These are phyloP conservation scores for Fusarium annulatum DNA, from an alignment of 2,329 filamentous ascomycete genomes.

Conservation along the genomic window DNA sequence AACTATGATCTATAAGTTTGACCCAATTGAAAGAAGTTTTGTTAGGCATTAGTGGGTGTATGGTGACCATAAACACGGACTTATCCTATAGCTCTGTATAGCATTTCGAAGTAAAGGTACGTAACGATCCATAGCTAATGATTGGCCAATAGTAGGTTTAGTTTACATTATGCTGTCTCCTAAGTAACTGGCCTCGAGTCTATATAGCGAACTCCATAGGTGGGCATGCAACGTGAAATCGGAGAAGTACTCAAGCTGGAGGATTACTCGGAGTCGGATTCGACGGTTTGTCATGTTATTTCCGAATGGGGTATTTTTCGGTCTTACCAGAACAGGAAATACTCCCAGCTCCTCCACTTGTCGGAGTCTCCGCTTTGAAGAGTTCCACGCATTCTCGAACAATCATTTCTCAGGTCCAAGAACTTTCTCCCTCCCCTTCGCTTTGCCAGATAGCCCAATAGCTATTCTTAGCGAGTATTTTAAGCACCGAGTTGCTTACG, in stretches of 20 bases:
- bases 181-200: rapidly evolving
- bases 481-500: background rate
- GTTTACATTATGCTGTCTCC: rapidly evolving
- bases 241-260: background rate
- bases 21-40: background rate
- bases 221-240: background rate
- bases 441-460: background rate
- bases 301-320: background rate
- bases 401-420: background rate
- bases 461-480: background rate
- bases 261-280: background rate
- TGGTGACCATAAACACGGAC: too few species aligned
- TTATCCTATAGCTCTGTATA: rapidly evolving
- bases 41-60: background rate
- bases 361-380: background rate
- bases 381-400: background rate
- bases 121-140: rapidly evolving
- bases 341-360: background rate
- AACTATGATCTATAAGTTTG: rapidly evolving
- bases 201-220: background rate
- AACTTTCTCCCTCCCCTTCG: background rate
- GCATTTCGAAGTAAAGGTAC: too few species aligned
- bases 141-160: rapidly evolving
- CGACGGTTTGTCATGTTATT: background rate
- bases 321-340: background rate